Evolutionary conservation across 2,329 filamentous ascomycete species (phyloP), one percentile per base, ranked within the genome.

Genomic region (Fusarium tanahbumbuense): DNA sequence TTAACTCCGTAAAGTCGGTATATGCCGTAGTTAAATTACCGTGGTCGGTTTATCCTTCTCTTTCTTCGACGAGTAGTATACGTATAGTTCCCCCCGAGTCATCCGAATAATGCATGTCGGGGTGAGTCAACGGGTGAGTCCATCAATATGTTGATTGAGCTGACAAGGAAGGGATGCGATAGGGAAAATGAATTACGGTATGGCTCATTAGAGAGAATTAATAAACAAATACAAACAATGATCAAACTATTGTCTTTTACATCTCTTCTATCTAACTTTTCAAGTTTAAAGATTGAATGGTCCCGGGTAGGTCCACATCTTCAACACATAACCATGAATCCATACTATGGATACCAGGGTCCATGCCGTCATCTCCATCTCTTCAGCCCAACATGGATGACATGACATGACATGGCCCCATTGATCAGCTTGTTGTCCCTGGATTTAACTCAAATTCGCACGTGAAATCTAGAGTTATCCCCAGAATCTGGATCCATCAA

Each of bases 401-500:
- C 28, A 30, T 22, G 52, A 53, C 60, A 54, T 60, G 55, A 55
- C 22, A 40, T 41, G 44, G 44, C 48, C 49, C 61, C 55, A 32
- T 66, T 66, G 25, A 60, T 66, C 55, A 66, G 63, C 63, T 49
- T 30, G 41, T 54, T 10, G 12, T 34, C 20, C 23, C 49, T 42
- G 13, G 9, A 18, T 20, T 52, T 15, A 54, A 27, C 37, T 11
- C 23, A 20, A 25, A 60, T 49, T 60, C 45, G 41, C 54, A 66
- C 53, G 55, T 60, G 55, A 66, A 61, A 49, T 49, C 44, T 49
- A 32, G 16, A 55, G 10, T 46, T 25, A 37, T 44, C 25, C 27
- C 49, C 22, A 27, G 7, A 41, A 28, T 27, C 49, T 22, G 34
- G 34, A n/a, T 41, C 32, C 13, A 15, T 28, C 8, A 42, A 41